Evolutionary conservation across 106 monocot species (phyloP), one percentile per base, ranked within the genome.

Genomic region (Posidonia australis): DNA sequence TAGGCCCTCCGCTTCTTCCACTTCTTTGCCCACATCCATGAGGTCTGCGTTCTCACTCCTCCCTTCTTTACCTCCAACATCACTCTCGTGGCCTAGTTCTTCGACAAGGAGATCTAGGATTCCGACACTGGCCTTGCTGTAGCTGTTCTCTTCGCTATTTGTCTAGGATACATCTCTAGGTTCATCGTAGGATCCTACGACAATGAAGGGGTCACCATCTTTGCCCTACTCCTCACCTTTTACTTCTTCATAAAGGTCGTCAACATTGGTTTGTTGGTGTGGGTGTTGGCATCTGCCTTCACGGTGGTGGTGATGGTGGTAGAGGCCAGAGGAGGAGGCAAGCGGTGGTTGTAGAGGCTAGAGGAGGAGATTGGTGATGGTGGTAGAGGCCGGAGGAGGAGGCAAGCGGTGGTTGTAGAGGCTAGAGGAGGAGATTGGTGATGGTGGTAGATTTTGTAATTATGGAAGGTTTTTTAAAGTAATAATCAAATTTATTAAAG

Each of bases 81-180:
- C 22, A 73, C 73, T 17, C 12, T 73, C 17, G 73, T 73, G 14
- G 73, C 73, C 5, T 73, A 73, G 20, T 58, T 73, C 56, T 73
- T 73, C 46, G 73, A 66, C 16, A 66, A 65, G 45, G 73, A 73
- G 58, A 64, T 73, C 46, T 73, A 66, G 73, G 73, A 73, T 43
- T 58, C 73, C 44, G 73, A 66, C 3, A 66, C 73, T 0, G 73
- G 73, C 22, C 73, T 73, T n/a, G 66, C 66, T 3, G 64, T 57
- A 20, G 73, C 73, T 10, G 73, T 58, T 3, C 24, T 73, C 11
- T 58, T 73, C 14, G 73, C 73, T 16, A 73, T 73, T 24, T 73
- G 73, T 64, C 73, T 66, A 1, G 73, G 73, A 11, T 73, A 66
- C 29, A 73, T 73, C 44, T 73, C 73, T 9, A 73, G 73, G 46